Percentiles rank a stretch among this genome's conserved stretches.
Conservation (phyloP, 2,329 filamentous ascomycete species). For the Escovopsis sp. region DNA sequence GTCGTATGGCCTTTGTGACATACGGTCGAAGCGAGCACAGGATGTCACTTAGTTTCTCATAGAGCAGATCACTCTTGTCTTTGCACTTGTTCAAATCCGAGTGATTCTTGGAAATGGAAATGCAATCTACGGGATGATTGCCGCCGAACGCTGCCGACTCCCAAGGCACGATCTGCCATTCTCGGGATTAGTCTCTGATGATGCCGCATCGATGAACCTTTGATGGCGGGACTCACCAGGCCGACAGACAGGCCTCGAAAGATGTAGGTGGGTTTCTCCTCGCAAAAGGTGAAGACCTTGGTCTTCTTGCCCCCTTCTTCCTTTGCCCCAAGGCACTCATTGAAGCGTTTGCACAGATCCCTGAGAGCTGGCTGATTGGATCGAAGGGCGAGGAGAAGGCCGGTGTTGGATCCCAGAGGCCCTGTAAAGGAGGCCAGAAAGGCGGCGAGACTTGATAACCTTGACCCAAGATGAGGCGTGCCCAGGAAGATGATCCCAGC, state of each 20-base stretch:
- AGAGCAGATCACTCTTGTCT: constrained; percentile 3
- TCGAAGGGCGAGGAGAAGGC: constrained; percentile 4
- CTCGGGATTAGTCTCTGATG: not conserved
- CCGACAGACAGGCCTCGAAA: constrained; percentile 6
- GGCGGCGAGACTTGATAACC: constrained; percentile 2
- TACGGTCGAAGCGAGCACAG: not conserved
- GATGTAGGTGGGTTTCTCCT: constrained; percentile 8
- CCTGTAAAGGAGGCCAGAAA: constrained; percentile 2
- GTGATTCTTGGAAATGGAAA: constrained; percentile 7
- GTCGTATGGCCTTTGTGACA: too few species aligned
- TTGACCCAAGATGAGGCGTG: constrained; percentile 7
- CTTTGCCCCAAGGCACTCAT: not conserved
- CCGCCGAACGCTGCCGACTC: constrained; percentile 4
- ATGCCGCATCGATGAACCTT: not conserved
- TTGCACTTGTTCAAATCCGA: constrained; percentile 9
- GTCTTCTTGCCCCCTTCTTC: not conserved
- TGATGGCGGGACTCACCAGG: constrained; percentile 2
- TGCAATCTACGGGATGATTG: not conserved
- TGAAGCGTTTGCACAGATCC: constrained; percentile 1
- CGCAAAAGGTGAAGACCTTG: constrained; percentile 6
- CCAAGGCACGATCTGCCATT: constrained; percentile 3
- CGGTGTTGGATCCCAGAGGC: constrained; percentile 6
- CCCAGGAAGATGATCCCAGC: constrained; percentile 8
- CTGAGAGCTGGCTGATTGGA: constrained; percentile 2
- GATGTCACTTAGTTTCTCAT: not conserved